Percentiles rank a stretch among this genome's conserved stretches.
phyloP scores from a whole-genome alignment of 2,329 filamentous ascomycete genomes.

The Nannizzia gypsea region DNA sequence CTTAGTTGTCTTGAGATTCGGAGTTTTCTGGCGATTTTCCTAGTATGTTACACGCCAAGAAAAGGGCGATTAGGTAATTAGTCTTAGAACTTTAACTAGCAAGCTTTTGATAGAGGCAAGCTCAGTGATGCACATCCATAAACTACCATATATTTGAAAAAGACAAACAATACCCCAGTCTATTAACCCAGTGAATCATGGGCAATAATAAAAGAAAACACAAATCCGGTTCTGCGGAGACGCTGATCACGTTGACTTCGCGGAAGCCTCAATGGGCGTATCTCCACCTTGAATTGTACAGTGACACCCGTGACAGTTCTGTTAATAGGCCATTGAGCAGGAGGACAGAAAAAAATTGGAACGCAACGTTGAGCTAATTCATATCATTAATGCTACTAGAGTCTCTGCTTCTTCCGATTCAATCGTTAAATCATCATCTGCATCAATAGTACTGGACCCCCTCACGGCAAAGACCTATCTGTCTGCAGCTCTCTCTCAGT shows the following conservation, averaged over 20 bases:
- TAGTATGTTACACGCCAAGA: no score
- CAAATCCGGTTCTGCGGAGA: background rate
- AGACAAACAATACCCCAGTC: background rate
- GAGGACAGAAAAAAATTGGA: background rate
- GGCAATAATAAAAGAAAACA: constrained; percentile 5
- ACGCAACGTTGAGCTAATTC: background rate
- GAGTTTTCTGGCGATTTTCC: no score
- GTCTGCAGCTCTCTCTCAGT: constrained; percentile 36
- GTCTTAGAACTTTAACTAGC: no score
- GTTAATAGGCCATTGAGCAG: background rate
- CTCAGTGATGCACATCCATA: no score
- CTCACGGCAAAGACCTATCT: constrained; percentile 38
- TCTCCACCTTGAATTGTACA: constrained; percentile 33
- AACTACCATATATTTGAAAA: constrained; percentile 19
- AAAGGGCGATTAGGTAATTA: no score
- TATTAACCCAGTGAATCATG: background rate
- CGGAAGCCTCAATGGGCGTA: constrained; percentile 36
- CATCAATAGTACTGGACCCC: constrained; percentile 28
- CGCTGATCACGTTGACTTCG: constrained; percentile 24
- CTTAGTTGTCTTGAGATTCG: no score
- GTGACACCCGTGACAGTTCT: background rate
- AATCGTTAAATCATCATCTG: constrained; percentile 14
- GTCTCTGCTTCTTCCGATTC: background rate
- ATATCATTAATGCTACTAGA: background rate
- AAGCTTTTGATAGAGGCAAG: no score